A percentile compares a stretch with the other conserved stretches of the same genome.
Evolutionary conservation across 768 basidiomycete species (phyloP).

Genomic region (Aureoboletus auriporus): DNA sequence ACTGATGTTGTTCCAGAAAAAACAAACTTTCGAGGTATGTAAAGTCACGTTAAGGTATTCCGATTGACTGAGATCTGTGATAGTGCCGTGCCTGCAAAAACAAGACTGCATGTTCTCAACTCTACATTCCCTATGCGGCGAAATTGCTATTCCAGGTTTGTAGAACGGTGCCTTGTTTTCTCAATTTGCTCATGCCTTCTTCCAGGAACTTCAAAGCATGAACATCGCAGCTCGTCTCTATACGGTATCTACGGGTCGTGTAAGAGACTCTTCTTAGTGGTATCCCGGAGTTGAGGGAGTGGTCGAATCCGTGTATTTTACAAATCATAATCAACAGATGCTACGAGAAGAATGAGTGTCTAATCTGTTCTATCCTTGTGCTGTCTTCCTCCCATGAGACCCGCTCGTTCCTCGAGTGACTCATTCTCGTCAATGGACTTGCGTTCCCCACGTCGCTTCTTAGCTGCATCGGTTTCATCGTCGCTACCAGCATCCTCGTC

Average conservation of each 20-base stretch:
- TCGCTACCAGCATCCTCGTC: slow-evolving; percentile 72
- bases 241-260: slow-evolving; percentile 83
- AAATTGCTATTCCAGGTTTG: slow-evolving; percentile 91
- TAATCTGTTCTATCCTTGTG: slow-evolving; percentile 35
- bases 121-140: slow-evolving; percentile 95
- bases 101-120: slow-evolving; percentile 89
- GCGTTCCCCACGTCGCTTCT: slow-evolving; percentile 43
- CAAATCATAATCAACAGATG: slow-evolving; percentile 22
- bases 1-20: slow-evolving; percentile 57
- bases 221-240: slow-evolving; percentile 88
- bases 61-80: slow-evolving; percentile 1
- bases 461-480: slow-evolving; percentile 54
- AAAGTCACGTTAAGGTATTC: not conserved
- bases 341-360: slow-evolving; percentile 8
- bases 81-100: slow-evolving; percentile 95
- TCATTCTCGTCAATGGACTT: slow-evolving; percentile 47
- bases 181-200: not conserved
- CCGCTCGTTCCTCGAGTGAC: slow-evolving; percentile 55
- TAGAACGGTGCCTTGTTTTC: slow-evolving; percentile 1
- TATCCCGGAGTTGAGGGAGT: not conserved
- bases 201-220: slow-evolving; percentile 90
- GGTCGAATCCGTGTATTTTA: slow-evolving; percentile 33
- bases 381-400: slow-evolving; percentile 50
- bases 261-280: slow-evolving; percentile 49
- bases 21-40: slow-evolving; percentile 88